Evolutionary conservation across 345 rosid species (phyloP).

Genomic region (Linum usitatissimum): DNA sequence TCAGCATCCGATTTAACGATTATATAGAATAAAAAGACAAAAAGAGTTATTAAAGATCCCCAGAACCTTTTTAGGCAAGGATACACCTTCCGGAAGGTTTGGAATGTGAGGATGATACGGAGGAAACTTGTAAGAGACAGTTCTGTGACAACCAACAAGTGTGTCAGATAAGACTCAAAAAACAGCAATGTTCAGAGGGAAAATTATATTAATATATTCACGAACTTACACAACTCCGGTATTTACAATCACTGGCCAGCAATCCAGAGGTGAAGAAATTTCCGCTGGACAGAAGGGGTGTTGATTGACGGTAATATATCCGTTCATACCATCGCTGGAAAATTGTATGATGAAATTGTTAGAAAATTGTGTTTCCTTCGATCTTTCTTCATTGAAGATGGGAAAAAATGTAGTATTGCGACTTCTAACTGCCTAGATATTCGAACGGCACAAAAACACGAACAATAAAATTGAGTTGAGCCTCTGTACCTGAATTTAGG

Average conservation of each 20-base stretch:
- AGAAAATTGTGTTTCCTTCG: too few relatives aligned
- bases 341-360: constrained; percentile 2
- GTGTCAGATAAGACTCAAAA: background rate
- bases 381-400: background rate
- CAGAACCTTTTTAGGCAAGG: background rate
- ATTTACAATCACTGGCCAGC: constrained; percentile 12
- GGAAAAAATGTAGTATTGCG: background rate
- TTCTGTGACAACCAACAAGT: constrained; percentile 8
- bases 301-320: constrained; percentile 11
- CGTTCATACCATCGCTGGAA: constrained; percentile 25
- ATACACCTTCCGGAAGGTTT: background rate
- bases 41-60: background rate
- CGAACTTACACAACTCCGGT: constrained; percentile 18
- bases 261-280: constrained; percentile 14
- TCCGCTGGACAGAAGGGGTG: constrained; percentile 7
- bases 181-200: background rate
- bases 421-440: background rate
- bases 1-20: background rate
- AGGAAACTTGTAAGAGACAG: constrained; percentile 16
- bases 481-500: constrained; percentile 16
- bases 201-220: background rate
- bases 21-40: background rate
- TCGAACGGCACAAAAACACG: background rate
- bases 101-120: constrained; percentile 8
- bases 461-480: background rate